These are phyloP conservation scores for Silene latifolia DNA, from an alignment of 148 eudicot genomes.

Conservation along the genomic window DNA sequence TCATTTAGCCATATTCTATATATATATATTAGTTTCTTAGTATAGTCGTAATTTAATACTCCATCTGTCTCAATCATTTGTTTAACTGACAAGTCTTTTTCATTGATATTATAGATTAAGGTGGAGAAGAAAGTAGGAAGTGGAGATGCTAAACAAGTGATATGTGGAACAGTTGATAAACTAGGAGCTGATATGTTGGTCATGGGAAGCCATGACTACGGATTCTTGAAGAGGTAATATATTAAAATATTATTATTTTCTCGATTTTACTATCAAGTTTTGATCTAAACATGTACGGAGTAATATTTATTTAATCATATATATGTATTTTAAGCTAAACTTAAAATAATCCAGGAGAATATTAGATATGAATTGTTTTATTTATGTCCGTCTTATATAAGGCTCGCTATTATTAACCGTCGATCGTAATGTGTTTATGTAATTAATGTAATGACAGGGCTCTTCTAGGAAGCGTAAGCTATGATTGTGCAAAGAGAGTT, in stretches of 20 bases:
- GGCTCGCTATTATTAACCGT: neutral
- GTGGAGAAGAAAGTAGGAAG: constrained; percentile 71
- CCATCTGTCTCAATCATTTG: no score
- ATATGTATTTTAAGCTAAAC: no score
- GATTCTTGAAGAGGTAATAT: constrained; percentile 73
- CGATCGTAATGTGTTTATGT: neutral
- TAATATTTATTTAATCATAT: no score
- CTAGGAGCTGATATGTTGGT: constrained; percentile 64
- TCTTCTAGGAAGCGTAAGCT: constrained; percentile 75
- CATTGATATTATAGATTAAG: constrained; percentile 32
- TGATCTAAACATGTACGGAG: no score
- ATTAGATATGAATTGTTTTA: no score
- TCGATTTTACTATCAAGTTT: no score
- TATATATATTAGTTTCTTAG: no score
- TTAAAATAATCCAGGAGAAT: no score
- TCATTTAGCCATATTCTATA: neutral
- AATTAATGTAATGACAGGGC: constrained; percentile 36
- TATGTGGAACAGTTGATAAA: constrained; percentile 57
- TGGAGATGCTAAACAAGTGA: constrained; percentile 75
- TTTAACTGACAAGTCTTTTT: no score
- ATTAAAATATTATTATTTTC: no score
- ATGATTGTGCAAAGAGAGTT: constrained; percentile 64
- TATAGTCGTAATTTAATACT: no score
- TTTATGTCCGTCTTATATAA: no score
- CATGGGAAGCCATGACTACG: constrained; percentile 88